Conservation (phyloP, 208 protist genomes). For the Trypanosoma conorhini region DNA sequence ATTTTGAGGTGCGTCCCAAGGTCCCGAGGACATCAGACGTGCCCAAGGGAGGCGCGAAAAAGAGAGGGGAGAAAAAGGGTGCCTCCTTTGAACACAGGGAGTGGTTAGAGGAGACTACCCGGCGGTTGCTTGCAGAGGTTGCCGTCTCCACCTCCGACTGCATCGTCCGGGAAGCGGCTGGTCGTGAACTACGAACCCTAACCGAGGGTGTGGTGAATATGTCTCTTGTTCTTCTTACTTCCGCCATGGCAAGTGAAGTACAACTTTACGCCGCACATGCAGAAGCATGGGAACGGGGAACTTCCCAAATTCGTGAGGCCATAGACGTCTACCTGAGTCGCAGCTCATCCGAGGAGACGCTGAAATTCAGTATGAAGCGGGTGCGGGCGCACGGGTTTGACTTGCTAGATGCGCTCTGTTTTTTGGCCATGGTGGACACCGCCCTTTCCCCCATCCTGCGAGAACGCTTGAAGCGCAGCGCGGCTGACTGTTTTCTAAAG, state of each 20-base stretch:
- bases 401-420: conserved; percentile 18
- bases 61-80: background rate
- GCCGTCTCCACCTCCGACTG: conserved; percentile 3
- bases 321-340: conserved; percentile 2
- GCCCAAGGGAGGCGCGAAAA: conserved; percentile 9
- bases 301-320: conserved; percentile 1
- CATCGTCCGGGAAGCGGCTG: background rate
- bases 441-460: conserved; percentile 9
- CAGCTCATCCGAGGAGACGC: background rate
- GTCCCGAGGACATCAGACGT: background rate
- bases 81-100: conserved; percentile 11
- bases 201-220: conserved; percentile 22
- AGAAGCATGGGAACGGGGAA: conserved; percentile 19
- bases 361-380: background rate
- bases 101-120: conserved; percentile 24
- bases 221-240: conserved; percentile 22
- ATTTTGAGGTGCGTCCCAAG: conserved; percentile 8
- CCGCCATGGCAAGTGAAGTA: conserved; percentile 4
- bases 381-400: conserved; percentile 14
- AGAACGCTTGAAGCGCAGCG: conserved; percentile 18
- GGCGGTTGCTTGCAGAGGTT: conserved; percentile 8
- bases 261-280: background rate
- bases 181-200: conserved; percentile 8
- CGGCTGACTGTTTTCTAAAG: conserved; percentile 14
- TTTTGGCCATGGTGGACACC: conserved; percentile 16